Percentiles rank a stretch among this genome's conserved stretches.
Conservation (phyloP, 176 grass and related monocot species). For the Guadua angustifolia region DNA sequence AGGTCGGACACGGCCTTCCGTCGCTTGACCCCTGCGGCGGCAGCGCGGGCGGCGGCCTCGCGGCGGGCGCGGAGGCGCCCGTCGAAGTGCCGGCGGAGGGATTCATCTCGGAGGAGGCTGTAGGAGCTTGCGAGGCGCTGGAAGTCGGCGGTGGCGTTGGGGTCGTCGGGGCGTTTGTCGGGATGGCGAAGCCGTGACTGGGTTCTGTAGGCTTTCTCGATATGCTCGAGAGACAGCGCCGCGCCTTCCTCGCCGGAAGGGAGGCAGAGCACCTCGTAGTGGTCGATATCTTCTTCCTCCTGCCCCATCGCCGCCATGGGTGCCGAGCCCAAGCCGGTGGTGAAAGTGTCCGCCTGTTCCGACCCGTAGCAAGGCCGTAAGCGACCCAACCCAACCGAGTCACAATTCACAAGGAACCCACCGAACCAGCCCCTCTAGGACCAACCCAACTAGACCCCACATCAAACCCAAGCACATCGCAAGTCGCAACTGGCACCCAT, state of each 20-base stretch:
- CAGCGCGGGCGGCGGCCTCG: constrained; percentile 54
- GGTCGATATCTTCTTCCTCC: constrained; percentile 61
- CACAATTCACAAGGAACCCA: no score
- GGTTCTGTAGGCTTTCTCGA: constrained; percentile 72
- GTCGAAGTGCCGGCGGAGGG: constrained; percentile 69
- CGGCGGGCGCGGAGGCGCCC: constrained; percentile 63
- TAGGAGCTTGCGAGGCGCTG: constrained; percentile 72
- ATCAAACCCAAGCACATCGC: neutral
- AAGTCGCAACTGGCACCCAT: neutral
- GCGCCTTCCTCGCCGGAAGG: constrained; percentile 72
- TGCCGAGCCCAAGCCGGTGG: neutral
- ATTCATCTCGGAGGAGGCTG: constrained; percentile 70
- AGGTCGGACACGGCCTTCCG: constrained; percentile 71
- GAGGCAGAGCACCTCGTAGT: constrained; percentile 75
- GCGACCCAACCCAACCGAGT: neutral
- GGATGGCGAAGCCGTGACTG: constrained; percentile 74
- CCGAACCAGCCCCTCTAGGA: no score
- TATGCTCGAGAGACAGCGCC: constrained; percentile 57
- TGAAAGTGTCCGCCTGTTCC: no score
- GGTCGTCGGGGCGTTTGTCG: constrained; percentile 77
- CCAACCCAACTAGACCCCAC: neutral
- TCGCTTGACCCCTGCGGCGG: constrained; percentile 52
- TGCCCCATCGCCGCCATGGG: neutral
- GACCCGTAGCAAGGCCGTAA: no score
- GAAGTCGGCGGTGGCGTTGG: constrained; percentile 88